Base-by-base conservation (phyloP, 768 basidiomycete species). In the Russula sp. region DNA sequence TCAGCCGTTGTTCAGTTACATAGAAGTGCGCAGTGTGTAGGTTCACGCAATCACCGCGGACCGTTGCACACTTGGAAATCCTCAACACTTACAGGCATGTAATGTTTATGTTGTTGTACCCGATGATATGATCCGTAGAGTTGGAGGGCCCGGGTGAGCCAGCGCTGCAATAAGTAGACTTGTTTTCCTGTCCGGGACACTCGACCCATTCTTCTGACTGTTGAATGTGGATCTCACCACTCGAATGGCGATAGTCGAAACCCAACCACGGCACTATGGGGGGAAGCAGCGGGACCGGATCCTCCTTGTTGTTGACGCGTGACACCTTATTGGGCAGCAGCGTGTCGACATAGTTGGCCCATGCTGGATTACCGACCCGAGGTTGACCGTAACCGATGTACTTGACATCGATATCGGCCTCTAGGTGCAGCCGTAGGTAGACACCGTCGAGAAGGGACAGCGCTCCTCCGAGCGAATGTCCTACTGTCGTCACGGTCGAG, bases 281-380 rank as follows among this genome's bases (percentile, higher is more conserved):
- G n/a, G n/a, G n/a, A n/a, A n/a, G n/a, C n/a, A n/a, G 25, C 25
- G 68, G 65, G 60, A 68, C 25, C 9, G 65, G 63, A n/a, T 69
- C 68, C 22, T 59, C 18, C 35, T 42, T 58, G 65, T 68, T 68
- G 16, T 43, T 68, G 48, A 69, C 57, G 59, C 58, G 68, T 46
- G 60, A 60, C 18, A 66, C 6, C 41, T 6, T 14, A 13, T 41
- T 34, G 36, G 50, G 16, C n/a, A 45, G 20, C 38, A 29, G 45
- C 36, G 56, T 43, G 47, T 67, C 67, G 34, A 72, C 64, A 47
- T 67, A 66, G 39, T 61, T 43, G n/a, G 77, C 82, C 64, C 78
- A 84, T n/a, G 73, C 77, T 2, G 70, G 54, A 67, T 81, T 81
- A 8, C 82, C 81, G 20, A 83, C 81, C 39, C 81, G 76, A 8